Percentiles rank a stretch among this genome's conserved stretches.
Conservation (phyloP, 352 stramenopile species). For the Aphanomyces stellatus region DNA sequence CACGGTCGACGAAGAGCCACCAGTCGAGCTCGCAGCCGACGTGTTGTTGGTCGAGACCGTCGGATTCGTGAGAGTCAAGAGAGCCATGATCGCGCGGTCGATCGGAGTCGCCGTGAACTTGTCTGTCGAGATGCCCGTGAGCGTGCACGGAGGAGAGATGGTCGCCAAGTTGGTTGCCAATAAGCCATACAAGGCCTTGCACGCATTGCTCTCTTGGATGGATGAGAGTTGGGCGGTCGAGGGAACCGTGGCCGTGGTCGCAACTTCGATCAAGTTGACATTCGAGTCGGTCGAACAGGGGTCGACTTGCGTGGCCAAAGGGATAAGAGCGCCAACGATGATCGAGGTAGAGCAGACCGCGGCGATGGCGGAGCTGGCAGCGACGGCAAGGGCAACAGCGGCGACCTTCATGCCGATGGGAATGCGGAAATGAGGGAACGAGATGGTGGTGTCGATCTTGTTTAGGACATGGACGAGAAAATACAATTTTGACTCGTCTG, state of each 20-base stretch:
- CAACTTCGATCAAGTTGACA: background rate
- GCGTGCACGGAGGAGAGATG: slow-evolving; percentile 3
- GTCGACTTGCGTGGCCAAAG: background rate
- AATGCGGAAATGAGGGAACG: background rate
- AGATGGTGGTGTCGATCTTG: no score
- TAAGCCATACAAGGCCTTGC: background rate
- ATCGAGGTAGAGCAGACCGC: background rate
- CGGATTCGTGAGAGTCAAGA: background rate
- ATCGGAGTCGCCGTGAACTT: background rate
- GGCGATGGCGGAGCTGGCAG: background rate
- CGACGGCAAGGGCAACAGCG: background rate
- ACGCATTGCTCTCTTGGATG: background rate
- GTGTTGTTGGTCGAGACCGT: background rate
- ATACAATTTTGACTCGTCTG: background rate
- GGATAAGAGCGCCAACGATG: background rate
- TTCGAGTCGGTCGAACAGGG: background rate
- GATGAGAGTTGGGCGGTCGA: background rate
- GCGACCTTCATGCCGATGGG: background rate
- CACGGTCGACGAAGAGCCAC: background rate
- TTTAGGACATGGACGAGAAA: no score
- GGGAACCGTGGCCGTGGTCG: background rate
- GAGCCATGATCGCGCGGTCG: background rate
- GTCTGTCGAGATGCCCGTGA: background rate
- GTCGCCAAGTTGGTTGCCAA: background rate
- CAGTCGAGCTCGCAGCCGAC: background rate